These are phyloP conservation scores for Takashimella koratensis DNA, from an alignment of 1,284 basidiomycete genomes.

Conservation along the genomic window DNA sequence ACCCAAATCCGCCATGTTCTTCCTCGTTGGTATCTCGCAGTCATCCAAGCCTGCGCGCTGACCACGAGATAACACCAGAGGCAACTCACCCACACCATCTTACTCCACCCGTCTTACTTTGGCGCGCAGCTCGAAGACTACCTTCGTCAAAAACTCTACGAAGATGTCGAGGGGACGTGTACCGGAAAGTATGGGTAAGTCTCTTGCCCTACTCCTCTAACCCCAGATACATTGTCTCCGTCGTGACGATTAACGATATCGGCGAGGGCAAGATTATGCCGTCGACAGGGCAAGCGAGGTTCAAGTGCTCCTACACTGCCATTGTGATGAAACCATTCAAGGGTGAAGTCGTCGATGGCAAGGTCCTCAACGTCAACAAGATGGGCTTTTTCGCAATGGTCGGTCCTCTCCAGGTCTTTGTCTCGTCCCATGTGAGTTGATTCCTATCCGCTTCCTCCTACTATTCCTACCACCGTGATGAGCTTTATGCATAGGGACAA, in stretches of 20 bases:
- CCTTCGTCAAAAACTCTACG: constrained; percentile 86
- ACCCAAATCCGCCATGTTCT: constrained; percentile 35
- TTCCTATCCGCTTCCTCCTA: background rate
- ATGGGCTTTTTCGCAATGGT: constrained; percentile 82
- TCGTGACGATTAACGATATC: constrained; percentile 82
- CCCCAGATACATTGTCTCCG: constrained; percentile 88
- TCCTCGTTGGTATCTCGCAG: constrained; percentile 42
- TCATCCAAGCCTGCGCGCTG: background rate
- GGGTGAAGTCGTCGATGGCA: constrained; percentile 95
- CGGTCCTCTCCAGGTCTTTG: constrained; percentile 86
- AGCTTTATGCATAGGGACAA: constrained; percentile 43
- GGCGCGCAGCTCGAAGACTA: constrained; percentile 92
- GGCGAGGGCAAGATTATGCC: constrained; percentile 87
- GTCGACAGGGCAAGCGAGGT: constrained; percentile 90
- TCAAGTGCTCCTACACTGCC: constrained; percentile 82
- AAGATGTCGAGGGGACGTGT: constrained; percentile 96
- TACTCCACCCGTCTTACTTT: constrained; percentile 96
- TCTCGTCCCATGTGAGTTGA: constrained; percentile 82
- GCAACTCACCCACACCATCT: constrained; percentile 90
- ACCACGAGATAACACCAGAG: constrained; percentile 57
- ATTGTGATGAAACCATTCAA: constrained; percentile 99
- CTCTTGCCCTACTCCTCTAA: background rate
- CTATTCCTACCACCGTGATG: constrained; percentile 19
- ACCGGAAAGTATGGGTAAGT: constrained; percentile 78
- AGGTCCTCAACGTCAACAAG: constrained; percentile 86